These are phyloP conservation scores for Bruguiera gymnorhiza DNA, from an alignment of 345 rosid species.

Conservation along the genomic window DNA sequence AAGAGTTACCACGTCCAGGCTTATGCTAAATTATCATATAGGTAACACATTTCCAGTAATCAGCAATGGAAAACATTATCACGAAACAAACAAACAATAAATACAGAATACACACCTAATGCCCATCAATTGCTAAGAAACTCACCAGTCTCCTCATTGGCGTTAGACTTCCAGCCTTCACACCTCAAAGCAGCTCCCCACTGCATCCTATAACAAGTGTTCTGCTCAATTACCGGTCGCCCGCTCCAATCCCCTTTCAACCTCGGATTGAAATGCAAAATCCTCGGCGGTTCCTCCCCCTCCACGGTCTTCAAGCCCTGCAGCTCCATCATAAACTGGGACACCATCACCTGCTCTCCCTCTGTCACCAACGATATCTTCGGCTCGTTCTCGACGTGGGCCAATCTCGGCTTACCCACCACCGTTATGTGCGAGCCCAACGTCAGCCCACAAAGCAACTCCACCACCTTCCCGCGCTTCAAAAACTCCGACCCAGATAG, in stretches of 20 bases:
- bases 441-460: conserved; percentile 81
- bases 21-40: no score
- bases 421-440: conserved; percentile 83
- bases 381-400: conserved; percentile 56
- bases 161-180: conserved; percentile 75
- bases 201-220: conserved; percentile 92
- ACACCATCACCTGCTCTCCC: conserved; percentile 49
- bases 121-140: not conserved
- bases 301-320: conserved; percentile 84
- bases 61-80: not conserved
- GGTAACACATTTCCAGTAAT: no score
- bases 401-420: conserved; percentile 72
- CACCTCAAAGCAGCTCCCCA: conserved; percentile 87
- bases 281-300: conserved; percentile 95
- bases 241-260: conserved; percentile 87
- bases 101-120: not conserved
- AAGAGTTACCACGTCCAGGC: no score
- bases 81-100: not conserved
- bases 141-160: conserved; percentile 82
- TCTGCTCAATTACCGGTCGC: conserved; percentile 86
- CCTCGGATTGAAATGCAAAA: conserved; percentile 88
- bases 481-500: conserved; percentile 57
- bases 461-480: conserved; percentile 46
- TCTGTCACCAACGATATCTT: conserved; percentile 47
- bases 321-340: conserved; percentile 84